These are phyloP conservation scores for Aspergillus sojae DNA, from an alignment of 2,329 filamentous ascomycete genomes.

Conservation along the genomic window DNA sequence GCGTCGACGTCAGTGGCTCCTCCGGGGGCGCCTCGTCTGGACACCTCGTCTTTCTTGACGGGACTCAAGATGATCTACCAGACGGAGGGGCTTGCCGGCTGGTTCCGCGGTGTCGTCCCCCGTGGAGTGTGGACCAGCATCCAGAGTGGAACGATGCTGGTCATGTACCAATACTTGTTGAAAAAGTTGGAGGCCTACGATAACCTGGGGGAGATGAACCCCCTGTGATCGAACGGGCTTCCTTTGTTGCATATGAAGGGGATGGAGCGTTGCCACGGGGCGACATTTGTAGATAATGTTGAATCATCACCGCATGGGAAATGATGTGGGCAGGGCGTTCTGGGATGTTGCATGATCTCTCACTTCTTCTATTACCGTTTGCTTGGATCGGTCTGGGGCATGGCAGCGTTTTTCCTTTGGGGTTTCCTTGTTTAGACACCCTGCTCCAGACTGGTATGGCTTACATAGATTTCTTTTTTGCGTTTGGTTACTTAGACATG, in stretches of 20 bases:
- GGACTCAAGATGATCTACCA: constrained; percentile 86
- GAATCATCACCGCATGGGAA: constrained; percentile 14
- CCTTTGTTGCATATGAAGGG: not conserved
- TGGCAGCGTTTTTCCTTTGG: constrained; percentile 10
- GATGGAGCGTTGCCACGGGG: not conserved
- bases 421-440: constrained; percentile 8
- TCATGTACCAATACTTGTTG: constrained; percentile 87
- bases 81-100: constrained; percentile 83
- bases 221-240: constrained; percentile 16
- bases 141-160: constrained; percentile 94
- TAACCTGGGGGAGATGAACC: constrained; percentile 24
- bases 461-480: constrained; percentile 13
- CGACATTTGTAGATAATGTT: constrained; percentile 13
- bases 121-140: constrained; percentile 96
- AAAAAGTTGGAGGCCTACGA: constrained; percentile 69
- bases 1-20: constrained; percentile 80
- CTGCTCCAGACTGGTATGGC: constrained; percentile 11
- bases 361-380: constrained; percentile 14
- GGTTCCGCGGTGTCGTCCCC: constrained; percentile 93
- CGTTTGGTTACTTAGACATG: constrained; percentile 9
- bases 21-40: constrained; percentile 76
- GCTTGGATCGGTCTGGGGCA: constrained; percentile 11
- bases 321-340: constrained; percentile 28
- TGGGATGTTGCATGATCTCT: constrained; percentile 17
- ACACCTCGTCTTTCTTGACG: constrained; percentile 86